Evolutionary conservation across 1,284 basidiomycete species (phyloP), one percentile per base, ranked within the genome.

Genomic region (Ceratobasidium theobromae): DNA sequence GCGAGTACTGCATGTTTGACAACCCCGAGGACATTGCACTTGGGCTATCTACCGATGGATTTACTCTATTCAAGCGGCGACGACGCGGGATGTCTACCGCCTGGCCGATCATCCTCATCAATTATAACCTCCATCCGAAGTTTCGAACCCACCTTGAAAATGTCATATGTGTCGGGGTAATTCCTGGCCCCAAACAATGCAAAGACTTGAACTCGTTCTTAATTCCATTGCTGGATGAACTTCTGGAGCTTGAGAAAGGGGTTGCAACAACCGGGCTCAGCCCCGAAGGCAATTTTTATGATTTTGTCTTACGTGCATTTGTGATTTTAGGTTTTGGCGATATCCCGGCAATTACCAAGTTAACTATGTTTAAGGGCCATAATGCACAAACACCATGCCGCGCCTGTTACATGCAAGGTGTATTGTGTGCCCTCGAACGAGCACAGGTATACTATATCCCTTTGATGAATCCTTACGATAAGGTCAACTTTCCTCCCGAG

Each of bases 171-270:
- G n/a, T n/a, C n/a, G n/a, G n/a, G n/a, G n/a, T n/a, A n/a, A n/a
- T n/a, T 53, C 76, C 77, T 28, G 76, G 78, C 12, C 78, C 77
- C 2, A 60, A 72, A 18, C 55, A 70, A 43, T 75, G 75, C 23
- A 75, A 75, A 38, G 73, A 77, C 49, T 35, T 73, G 1, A 69
- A 71, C 23, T 76, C 76, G 1, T 79, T 75, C 58, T 67, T 75
- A 0, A 54, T 55, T 16, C 76, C 77, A 2, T 66, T 76, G 12
- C 69, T 74, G n/a, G 69, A 53, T 8, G 30, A 53, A 33, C 12
- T 53, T 1, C n/a, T 53, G 12, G 30, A 6, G 51, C 51, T 53
- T 21, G 30, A 32, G 16, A 30, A 53, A 16, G 51, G 51, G 9
- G 25, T 53, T n/a, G n/a, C 9, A 9, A 32, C 27, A 2, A 14